phyloP scores from a whole-genome alignment of 768 basidiomycete genomes.

The Panus rudis region DNA sequence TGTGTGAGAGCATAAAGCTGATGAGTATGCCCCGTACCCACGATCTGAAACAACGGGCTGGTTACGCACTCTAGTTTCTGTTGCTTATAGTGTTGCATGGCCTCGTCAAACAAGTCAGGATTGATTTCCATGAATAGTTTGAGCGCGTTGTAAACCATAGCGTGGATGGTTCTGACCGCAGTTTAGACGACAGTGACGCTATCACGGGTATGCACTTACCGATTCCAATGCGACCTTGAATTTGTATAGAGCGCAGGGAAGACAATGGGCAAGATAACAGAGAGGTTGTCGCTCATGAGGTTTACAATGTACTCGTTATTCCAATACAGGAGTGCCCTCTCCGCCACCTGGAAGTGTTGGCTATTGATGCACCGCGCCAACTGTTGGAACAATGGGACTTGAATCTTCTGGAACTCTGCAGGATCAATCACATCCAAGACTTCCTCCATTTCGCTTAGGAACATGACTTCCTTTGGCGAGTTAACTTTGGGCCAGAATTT shows the following conservation, averaged over 20 bases:
- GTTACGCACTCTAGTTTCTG: constrained; percentile 73
- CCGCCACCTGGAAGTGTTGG: constrained; percentile 99
- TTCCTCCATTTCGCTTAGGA: constrained; percentile 98
- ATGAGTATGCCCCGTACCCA: not conserved
- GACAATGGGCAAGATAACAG: constrained; percentile 86
- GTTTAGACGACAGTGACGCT: constrained; percentile 1
- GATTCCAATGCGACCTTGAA: constrained; percentile 97
- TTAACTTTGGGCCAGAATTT: constrained; percentile 99
- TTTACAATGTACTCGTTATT: constrained; percentile 99
- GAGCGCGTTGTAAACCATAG: constrained; percentile 98
- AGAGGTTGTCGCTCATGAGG: constrained; percentile 95
- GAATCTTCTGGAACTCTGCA: constrained; percentile 92
- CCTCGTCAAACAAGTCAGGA: constrained; percentile 90
- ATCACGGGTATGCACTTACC: constrained; percentile 47
- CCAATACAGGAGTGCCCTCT: constrained; percentile 96
- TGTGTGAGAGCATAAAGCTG: constrained; percentile 23
- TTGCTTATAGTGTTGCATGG: constrained; percentile 90
- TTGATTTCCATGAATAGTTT: constrained; percentile 99
- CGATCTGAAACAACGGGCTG: not conserved
- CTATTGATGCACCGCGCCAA: constrained; percentile 96
- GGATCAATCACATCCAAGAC: constrained; percentile 97
- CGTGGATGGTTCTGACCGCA: constrained; percentile 92
- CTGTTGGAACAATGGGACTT: constrained; percentile 87
- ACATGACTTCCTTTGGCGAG: constrained; percentile 99
- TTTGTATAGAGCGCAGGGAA: constrained; percentile 95